Base-by-base conservation (phyloP, 179 eudicot genomes). In the Heliamphora pulchella region DNA sequence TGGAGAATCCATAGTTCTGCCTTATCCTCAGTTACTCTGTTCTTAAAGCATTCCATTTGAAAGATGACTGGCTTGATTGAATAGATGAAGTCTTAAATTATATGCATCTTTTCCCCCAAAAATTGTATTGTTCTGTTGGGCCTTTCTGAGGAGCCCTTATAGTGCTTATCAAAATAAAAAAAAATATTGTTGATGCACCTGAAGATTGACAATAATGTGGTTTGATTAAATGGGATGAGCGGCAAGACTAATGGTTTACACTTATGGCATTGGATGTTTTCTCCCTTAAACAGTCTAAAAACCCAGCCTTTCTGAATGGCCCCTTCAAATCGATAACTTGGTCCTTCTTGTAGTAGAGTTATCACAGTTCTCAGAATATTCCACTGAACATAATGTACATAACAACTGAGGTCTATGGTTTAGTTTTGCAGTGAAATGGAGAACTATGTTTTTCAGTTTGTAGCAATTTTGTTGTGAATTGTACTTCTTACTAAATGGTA, bases 401-500 rank as follows among this genome's bases (percentile, higher is more conserved):
- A 58, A n/a, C 8, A 46, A 63, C 18, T 57, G 8, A 5, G 9
- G 5, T 51, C 51, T 54, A 11, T 18, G 1, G 51, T 5, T 46
- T 39, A 44, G 18, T 78, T 78, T 53, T 39, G 17, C 63, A 66
- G 59, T 65, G 8, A 31, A 51, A 57, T 50, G 50, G 44, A 50
- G 71, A 50, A 39, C 14, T 67, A 15, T 3, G 71, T 39, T 67
- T 67, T 67, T 67, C 48, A 20, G 71, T 1, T 9, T 67, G 71
- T 67, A 11, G 71, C 46, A 17, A 67, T 41, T 67, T 17, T 41
- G 11, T 18, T 18, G 43, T 39, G 71, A 67, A 67, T 67, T 39
- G 71, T 67, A 39, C 48, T 70, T 76, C 18, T 81, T 57, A 66
- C 31, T 22, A 44, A 2, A 47, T 78, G 75, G 76, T 79, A 66